Evolutionary conservation across 257 asterid species (phyloP).

Genomic region (Gentiana macrophylla): DNA sequence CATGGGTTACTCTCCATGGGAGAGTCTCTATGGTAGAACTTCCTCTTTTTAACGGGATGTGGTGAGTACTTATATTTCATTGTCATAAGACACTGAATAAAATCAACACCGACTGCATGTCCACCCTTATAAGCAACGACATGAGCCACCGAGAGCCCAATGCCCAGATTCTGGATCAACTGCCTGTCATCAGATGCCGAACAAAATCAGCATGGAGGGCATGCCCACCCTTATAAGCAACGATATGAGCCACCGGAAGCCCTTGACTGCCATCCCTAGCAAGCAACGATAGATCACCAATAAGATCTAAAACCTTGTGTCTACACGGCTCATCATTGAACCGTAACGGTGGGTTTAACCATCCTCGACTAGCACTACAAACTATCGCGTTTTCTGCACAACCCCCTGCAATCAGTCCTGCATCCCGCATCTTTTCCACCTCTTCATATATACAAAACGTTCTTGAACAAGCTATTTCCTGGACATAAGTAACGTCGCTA

Average conservation of each 20-base stretch:
- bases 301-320: constrained; percentile 90
- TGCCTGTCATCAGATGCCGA: neutral
- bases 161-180: neutral
- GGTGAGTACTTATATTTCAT: no score
- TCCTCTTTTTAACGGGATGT: no score
- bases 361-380: constrained; percentile 68
- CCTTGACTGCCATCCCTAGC: constrained; percentile 85
- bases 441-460: constrained; percentile 89
- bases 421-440: constrained; percentile 62
- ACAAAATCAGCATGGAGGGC: neutral
- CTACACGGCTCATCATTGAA: constrained; percentile 81
- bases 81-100: no score
- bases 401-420: constrained; percentile 83
- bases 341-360: constrained; percentile 89
- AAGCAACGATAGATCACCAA: constrained; percentile 88
- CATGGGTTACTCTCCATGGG: no score
- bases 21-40: no score
- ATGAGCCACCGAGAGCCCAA: no score
- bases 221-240: constrained; percentile 57
- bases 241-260: constrained; percentile 61
- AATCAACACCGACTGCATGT: no score
- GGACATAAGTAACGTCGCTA: constrained; percentile 38
- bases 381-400: constrained; percentile 62
- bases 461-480: constrained; percentile 70
- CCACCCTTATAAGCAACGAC: no score